Conservation (phyloP, 441 rosid species). For the Erodium texanum region DNA sequence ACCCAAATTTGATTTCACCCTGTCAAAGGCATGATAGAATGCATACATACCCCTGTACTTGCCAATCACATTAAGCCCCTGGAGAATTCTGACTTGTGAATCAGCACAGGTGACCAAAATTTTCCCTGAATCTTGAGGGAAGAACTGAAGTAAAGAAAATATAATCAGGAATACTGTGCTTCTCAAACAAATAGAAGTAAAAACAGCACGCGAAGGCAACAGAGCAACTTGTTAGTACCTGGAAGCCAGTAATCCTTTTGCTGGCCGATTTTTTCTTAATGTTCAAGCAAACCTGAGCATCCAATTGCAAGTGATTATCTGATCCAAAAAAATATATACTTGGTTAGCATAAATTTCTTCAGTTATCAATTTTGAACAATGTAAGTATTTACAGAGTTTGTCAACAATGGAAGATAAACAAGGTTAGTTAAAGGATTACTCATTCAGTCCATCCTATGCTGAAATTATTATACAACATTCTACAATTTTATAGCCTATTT, state of each 20-base stretch:
- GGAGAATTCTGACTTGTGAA: conserved; percentile 69
- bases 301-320: conserved; percentile 73
- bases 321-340: conserved; percentile 19
- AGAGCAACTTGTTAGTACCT: conserved; percentile 34
- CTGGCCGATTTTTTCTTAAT: conserved; percentile 61
- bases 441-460: neutral
- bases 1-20: neutral
- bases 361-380: neutral
- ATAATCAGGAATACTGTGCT: conserved; percentile 10
- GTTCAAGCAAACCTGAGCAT: conserved; percentile 50
- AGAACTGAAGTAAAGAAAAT: conserved; percentile 35
- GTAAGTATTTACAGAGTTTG: neutral
- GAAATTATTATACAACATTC: too few species aligned
- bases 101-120: conserved; percentile 84
- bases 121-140: conserved; percentile 61
- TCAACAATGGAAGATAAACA: neutral
- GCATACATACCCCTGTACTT: conserved; percentile 61
- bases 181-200: neutral
- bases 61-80: conserved; percentile 55
- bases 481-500: too few species aligned
- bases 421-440: neutral
- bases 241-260: conserved; percentile 70
- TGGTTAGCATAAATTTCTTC: neutral
- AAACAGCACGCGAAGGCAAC: conserved; percentile 7
- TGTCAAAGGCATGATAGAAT: neutral